phyloP scores from a whole-genome alignment of 2,329 filamentous ascomycete species.

The Endoconidiophora polonica region DNA sequence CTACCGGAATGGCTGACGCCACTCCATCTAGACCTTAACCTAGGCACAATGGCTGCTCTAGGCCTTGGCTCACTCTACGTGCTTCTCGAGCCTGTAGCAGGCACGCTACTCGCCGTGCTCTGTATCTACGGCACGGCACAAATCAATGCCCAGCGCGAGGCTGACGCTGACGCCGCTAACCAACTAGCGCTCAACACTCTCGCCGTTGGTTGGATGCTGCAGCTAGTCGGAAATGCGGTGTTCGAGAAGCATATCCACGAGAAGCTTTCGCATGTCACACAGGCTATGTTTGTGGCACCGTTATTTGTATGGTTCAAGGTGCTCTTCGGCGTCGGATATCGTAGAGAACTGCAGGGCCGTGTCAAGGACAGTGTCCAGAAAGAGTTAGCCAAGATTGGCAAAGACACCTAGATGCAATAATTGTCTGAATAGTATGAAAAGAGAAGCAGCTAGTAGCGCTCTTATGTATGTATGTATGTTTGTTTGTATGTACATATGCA shows the following conservation, averaged over 20 bases:
- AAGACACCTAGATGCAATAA: conserved; percentile 32
- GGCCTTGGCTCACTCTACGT: conserved; percentile 69
- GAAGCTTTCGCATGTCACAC: conserved; percentile 67
- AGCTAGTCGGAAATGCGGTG: conserved; percentile 80
- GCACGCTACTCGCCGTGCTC: conserved; percentile 56
- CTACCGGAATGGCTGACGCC: conserved; percentile 50
- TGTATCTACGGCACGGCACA: conserved; percentile 60
- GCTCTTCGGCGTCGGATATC: conserved; percentile 78
- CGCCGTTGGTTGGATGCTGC: conserved; percentile 63
- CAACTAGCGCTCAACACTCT: conserved; percentile 49
- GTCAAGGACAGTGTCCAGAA: conserved; percentile 59
- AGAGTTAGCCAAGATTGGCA: conserved; percentile 61
- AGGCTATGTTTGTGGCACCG: conserved; percentile 82
- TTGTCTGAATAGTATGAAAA: too few relatives aligned
- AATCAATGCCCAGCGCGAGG: conserved; percentile 55
- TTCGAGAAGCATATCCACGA: conserved; percentile 52
- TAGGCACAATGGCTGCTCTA: conserved; percentile 46
- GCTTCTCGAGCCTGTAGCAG: conserved; percentile 85
- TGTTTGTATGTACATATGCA: background rate
- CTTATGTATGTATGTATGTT: background rate
- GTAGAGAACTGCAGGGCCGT: conserved; percentile 68
- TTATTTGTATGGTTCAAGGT: conserved; percentile 96
- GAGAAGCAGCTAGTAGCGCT: too few relatives aligned
- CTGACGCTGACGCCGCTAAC: conserved; percentile 32
- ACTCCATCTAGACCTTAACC: conserved; percentile 49